phyloP scores from a whole-genome alignment of 2,329 filamentous ascomycete species.

The Fusarium abutilonis region DNA sequence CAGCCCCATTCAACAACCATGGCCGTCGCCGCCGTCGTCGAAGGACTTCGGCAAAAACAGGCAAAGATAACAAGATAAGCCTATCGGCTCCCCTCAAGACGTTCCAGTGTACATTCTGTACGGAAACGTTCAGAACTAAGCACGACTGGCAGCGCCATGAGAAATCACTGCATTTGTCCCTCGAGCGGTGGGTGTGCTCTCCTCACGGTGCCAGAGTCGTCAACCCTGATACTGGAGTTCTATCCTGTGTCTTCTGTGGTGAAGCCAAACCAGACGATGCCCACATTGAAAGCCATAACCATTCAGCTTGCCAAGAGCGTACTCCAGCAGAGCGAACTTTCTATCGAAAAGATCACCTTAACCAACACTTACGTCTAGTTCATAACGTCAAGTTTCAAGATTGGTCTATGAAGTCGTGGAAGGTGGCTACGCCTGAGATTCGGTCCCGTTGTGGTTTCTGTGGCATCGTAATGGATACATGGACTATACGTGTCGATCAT shows the following conservation, averaged over 20 bases:
- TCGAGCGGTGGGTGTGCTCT: slow-evolving; percentile 72
- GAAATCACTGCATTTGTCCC: slow-evolving; percentile 71
- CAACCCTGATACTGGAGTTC: slow-evolving; percentile 67
- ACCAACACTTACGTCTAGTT: slow-evolving; percentile 71
- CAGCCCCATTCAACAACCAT: slow-evolving; percentile 55
- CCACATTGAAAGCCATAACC: slow-evolving; percentile 69
- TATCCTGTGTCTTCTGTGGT: slow-evolving; percentile 69
- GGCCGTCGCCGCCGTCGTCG: slow-evolving; percentile 62
- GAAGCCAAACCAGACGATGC: slow-evolving; percentile 63
- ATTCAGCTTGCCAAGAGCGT: slow-evolving; percentile 73
- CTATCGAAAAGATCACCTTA: slow-evolving; percentile 73
- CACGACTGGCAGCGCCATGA: slow-evolving; percentile 78
- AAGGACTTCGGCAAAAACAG: slow-evolving; percentile 51
- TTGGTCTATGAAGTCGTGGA: slow-evolving; percentile 74
- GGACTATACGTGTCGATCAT: slow-evolving; percentile 69
- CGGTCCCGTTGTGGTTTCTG: slow-evolving; percentile 74
- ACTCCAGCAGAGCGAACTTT: slow-evolving; percentile 69
- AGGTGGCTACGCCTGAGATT: slow-evolving; percentile 67
- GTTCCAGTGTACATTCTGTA: slow-evolving; percentile 75
- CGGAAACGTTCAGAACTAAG: slow-evolving; percentile 73
- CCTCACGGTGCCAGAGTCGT: slow-evolving; percentile 65
- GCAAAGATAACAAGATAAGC: slow-evolving; percentile 48
- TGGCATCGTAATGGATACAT: slow-evolving; percentile 68
- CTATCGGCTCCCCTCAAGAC: slow-evolving; percentile 61
- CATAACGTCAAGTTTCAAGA: slow-evolving; percentile 68